phyloP scores from a whole-genome alignment of 257 asterid species.

The Orobanche coerulescens region DNA sequence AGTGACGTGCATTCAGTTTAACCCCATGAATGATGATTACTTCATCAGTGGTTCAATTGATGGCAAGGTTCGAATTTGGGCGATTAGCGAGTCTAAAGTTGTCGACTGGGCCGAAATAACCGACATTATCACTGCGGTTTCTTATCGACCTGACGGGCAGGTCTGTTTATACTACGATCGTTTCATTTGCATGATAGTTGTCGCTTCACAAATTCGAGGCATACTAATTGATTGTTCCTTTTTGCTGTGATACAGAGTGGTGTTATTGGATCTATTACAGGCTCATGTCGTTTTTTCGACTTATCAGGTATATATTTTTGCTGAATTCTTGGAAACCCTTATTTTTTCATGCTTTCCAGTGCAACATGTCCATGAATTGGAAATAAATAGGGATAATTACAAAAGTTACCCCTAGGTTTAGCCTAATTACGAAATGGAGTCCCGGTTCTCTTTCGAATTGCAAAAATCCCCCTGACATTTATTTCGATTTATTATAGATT shows the following conservation, averaged over 20 bases:
- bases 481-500: too few species aligned
- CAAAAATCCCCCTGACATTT: too few species aligned
- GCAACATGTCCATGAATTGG: neutral
- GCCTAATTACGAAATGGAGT: too few species aligned
- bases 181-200: neutral
- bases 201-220: neutral
- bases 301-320: slow-evolving; percentile 42
- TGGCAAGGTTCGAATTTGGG: slow-evolving; percentile 92
- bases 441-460: too few species aligned
- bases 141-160: slow-evolving; percentile 77
- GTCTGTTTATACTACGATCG: slow-evolving; percentile 31
- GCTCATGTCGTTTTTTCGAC: slow-evolving; percentile 57
- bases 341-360: neutral
- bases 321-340: neutral
- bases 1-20: slow-evolving; percentile 87
- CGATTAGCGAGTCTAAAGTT: slow-evolving; percentile 48
- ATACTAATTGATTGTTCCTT: slow-evolving; percentile 11
- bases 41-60: slow-evolving; percentile 94
- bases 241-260: slow-evolving; percentile 56
- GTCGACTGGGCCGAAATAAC: slow-evolving; percentile 71
- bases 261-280: slow-evolving; percentile 66
- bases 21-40: slow-evolving; percentile 60
- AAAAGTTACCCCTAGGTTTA: neutral
- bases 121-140: slow-evolving; percentile 84
- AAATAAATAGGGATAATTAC: neutral